Evolutionary conservation across 2,329 filamentous ascomycete genomes (phyloP), one percentile per base, ranked within the genome.

Genomic region (Chlorencoelia australis): DNA sequence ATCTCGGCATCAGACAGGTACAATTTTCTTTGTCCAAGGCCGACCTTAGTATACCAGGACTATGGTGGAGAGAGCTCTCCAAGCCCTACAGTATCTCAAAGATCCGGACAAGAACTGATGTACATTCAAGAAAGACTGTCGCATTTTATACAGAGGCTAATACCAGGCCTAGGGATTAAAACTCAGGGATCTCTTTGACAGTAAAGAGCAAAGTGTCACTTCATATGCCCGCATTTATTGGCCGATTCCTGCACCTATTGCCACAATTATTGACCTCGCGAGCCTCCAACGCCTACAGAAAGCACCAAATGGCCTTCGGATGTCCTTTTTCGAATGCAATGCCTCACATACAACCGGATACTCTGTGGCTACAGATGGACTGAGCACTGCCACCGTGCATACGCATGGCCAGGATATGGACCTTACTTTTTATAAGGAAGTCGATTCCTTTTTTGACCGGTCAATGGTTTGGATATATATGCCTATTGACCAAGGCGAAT

Each of bases 271-370:
- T 19, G 29, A 31, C 29, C 29, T 31, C 5, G 29, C 7, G 10
- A 31, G 13, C 17, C 29, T 31, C 13, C 29, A 31, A 19, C 13
- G 13, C 13, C 16, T 16, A 31, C 13, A 8, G 17, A 17, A 18
- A 9, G 16, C 13, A 16, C 29, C 17, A 17, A 31, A 31, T 16
- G 10, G 17, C 29, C 29, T 31, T 19, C 11, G 11, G 29, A 31
- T 31, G 29, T 31, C 29, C 29, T 31, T 31, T 31, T 31, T 31
- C 29, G 29, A 31, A 31, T 31, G 29, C 17, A 31, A 31, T 31
- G 16, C 29, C 17, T 8, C 17, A 16, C 13, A 31, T 16, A 31
- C 29, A 31, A 31, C 29, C 16, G 29, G 29, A 31, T 31, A 31
- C 17, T 31, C 29, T 31, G 17, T 31, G 17, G 16, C 29, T 31